These are phyloP conservation scores for Phytophthora tentaculata DNA, from an alignment of 352 stramenopile species.

Conservation along the genomic window DNA sequence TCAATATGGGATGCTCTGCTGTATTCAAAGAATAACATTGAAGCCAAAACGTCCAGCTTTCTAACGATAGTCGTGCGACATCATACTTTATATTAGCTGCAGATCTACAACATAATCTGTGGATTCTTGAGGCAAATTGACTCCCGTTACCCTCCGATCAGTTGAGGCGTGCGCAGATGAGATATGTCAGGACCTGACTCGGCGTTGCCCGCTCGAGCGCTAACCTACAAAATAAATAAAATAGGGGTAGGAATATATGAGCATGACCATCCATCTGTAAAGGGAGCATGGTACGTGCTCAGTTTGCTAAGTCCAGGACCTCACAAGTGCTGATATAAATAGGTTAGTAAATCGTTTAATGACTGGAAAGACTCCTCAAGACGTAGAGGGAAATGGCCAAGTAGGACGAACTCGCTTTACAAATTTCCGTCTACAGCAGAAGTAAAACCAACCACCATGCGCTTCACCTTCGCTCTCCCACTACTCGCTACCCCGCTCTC, in stretches of 20 bases:
- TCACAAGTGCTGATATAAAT: not conserved
- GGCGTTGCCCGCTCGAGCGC: no score
- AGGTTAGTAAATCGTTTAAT: not conserved
- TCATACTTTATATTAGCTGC: no score
- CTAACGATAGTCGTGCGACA: no score
- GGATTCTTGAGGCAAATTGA: no score
- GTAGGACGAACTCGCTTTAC: not conserved
- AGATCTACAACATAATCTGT: no score
- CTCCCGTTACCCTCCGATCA: no score
- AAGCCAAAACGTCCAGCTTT: no score
- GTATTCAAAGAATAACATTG: no score
- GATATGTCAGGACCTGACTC: no score
- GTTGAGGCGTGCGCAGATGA: no score
- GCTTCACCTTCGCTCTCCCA: conserved; percentile 19
- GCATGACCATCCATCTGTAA: not conserved
- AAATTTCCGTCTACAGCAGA: not conserved
- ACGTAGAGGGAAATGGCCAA: not conserved
- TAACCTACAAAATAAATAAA: no score
- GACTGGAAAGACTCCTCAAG: not conserved
- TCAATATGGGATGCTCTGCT: no score
- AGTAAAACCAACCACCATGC: conserved; percentile 19
- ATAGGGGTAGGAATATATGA: not conserved
- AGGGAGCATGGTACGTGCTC: not conserved
- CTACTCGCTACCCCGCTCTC: conserved; percentile 26
- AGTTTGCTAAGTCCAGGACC: not conserved